Base-by-base conservation (phyloP, 257 asterid species). In the Solanum paucissectum region DNA sequence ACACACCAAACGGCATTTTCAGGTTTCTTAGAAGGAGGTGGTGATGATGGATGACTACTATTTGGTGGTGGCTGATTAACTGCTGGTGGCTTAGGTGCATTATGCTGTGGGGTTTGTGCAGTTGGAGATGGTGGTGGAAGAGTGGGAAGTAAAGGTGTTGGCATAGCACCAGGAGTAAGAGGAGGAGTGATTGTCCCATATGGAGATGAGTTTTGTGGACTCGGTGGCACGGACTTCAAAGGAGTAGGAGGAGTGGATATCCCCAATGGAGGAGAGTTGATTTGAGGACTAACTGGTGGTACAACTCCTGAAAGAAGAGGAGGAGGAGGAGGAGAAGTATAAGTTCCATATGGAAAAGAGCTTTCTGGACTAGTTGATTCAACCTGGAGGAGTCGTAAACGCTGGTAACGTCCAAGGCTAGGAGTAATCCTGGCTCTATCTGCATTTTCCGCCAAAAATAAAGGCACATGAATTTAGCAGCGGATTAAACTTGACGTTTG, bases 1-100 rank as follows among this genome's bases (percentile, higher is more conserved):
- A 89, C 62, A 29, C 91, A 89, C 91, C 91, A 89, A 23, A 79
- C 71, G 9, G 40, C 85, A 52, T 82, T 82, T 52, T 82, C 71
- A 82, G 86, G 44, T 49, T 82, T 82, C 71, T 82, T 82, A 49
- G 68, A 13, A 49, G 86, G 86, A 32, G 44, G 16, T 82, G 71
- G 85, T 27, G 86, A 10, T 12, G 40, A 44, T 46, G 85, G 32
- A 32, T 32, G 44, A 49, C 32, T 49, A 82, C 29, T 82, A 20
- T 49, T 82, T 29, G 23, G 32, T 52, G 71, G 86, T 32, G 85
- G 64, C 60, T 76, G 62, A 7, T 25, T 79, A 79, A 79, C 64
- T n/a, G 64, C 38, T 42, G 62, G 84, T 42, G 84, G 69, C 69
- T 29, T 82, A 82, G 86, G 86, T 82, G 86, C 44, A 82, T 82